Conservation (phyloP, 345 rosid genomes). For the Eucalyptus sp. region DNA sequence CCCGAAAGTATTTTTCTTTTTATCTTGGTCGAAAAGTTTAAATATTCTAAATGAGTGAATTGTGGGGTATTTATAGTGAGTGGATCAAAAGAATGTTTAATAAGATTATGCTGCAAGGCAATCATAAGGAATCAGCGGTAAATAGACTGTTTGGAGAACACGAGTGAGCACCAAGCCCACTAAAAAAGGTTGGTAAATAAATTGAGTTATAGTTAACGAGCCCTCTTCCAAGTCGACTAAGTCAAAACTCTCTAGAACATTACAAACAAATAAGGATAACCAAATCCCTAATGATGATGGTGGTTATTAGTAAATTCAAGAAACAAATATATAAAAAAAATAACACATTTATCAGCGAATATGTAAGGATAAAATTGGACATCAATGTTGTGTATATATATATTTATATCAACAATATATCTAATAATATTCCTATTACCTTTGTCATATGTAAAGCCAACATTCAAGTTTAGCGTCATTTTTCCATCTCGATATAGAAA, state of each 20-base stretch:
- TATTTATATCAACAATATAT: neutral
- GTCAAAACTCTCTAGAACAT: neutral
- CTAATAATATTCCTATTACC: neutral
- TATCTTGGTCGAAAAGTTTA: too few species aligned
- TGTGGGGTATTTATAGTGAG: neutral
- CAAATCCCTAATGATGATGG: neutral
- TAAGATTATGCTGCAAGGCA: accelerated
- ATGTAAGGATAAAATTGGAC: neutral
- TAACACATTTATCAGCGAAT: accelerated
- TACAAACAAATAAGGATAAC: neutral
- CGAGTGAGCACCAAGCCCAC: neutral
- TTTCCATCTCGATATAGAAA: neutral
- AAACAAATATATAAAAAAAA: neutral
- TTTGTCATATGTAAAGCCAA: neutral
- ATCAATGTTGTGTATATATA: neutral
- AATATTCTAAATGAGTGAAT: neutral
- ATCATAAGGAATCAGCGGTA: accelerated
- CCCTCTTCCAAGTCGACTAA: accelerated
- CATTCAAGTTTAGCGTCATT: neutral
- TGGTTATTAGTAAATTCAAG: neutral
- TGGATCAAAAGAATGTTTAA: neutral
- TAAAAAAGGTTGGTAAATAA: neutral
- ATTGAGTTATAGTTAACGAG: neutral
- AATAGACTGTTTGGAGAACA: neutral
- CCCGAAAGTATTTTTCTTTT: too few species aligned